These are phyloP conservation scores for Penicilliopsis zonata DNA, from an alignment of 495 filamentous ascomycete species.

Conservation along the genomic window DNA sequence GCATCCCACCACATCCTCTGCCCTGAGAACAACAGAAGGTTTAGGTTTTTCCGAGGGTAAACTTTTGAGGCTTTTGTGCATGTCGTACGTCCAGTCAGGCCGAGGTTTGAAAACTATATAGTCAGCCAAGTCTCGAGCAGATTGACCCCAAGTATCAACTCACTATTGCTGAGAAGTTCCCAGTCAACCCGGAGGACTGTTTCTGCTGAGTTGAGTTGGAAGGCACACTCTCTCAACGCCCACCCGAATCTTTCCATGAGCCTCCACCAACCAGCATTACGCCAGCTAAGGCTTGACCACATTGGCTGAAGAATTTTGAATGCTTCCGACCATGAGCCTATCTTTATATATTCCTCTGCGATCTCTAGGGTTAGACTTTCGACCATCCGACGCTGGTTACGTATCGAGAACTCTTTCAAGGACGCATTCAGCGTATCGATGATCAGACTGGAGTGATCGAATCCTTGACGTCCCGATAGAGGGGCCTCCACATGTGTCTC, in stretches of 20 bases:
- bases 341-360: constrained; percentile 52
- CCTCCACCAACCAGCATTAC: constrained; percentile 70
- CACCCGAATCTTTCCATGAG: constrained; percentile 62
- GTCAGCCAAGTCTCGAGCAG: constrained; percentile 4
- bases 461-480: constrained; percentile 34
- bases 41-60: constrained; percentile 39
- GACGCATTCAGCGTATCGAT: constrained; percentile 47
- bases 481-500: constrained; percentile 62
- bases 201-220: constrained; percentile 46
- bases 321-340: constrained; percentile 52
- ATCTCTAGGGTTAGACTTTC: constrained; percentile 59
- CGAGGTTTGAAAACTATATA: constrained; percentile 47
- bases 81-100: constrained; percentile 56
- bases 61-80: constrained; percentile 55
- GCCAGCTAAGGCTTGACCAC: constrained; percentile 64
- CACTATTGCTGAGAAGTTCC: constrained; percentile 64
- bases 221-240: constrained; percentile 62
- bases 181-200: constrained; percentile 67
- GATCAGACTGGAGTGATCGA: constrained; percentile 55
- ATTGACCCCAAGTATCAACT: constrained; percentile 11
- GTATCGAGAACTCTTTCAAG: constrained; percentile 49
- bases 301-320: constrained; percentile 54
- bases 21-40: constrained; percentile 50
- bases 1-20: constrained; percentile 58
- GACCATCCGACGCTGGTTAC: constrained; percentile 49